Percentiles rank a stretch among this genome's conserved stretches.
Conservation (phyloP, 208 protist genomes). For the Naegleria fowleri region DNA sequence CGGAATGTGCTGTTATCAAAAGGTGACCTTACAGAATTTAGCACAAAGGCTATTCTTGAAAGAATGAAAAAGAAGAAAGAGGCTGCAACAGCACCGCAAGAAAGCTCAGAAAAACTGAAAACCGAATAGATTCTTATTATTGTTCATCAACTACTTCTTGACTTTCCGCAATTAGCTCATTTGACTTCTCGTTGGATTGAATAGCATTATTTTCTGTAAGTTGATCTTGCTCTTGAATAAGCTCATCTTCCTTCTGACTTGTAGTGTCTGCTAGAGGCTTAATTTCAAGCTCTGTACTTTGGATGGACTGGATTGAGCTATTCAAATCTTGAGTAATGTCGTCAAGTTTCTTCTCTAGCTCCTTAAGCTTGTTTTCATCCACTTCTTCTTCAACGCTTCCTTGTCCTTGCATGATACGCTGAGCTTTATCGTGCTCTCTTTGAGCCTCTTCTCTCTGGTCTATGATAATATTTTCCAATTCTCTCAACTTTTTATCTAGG, state of each 20-base stretch:
- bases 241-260: neutral
- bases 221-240: neutral
- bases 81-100: neutral
- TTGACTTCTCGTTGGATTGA: neutral
- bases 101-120: neutral
- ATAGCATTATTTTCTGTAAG: neutral
- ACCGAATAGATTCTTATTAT: neutral
- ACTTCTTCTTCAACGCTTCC: neutral
- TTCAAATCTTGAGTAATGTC: neutral
- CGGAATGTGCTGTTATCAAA: neutral
- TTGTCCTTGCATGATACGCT: neutral
- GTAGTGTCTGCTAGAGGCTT: neutral
- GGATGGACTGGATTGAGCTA: neutral
- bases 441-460: neutral
- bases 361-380: neutral
- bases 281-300: neutral
- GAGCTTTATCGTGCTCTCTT: neutral
- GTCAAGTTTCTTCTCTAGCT: neutral
- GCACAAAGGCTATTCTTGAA: neutral
- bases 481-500: conserved; percentile 7
- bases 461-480: conserved; percentile 12
- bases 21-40: neutral
- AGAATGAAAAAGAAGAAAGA: neutral
- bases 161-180: neutral
- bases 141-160: neutral